Evolutionary conservation across 495 filamentous ascomycete genomes (phyloP).

Genomic region (Aspergillus conjunctus): DNA sequence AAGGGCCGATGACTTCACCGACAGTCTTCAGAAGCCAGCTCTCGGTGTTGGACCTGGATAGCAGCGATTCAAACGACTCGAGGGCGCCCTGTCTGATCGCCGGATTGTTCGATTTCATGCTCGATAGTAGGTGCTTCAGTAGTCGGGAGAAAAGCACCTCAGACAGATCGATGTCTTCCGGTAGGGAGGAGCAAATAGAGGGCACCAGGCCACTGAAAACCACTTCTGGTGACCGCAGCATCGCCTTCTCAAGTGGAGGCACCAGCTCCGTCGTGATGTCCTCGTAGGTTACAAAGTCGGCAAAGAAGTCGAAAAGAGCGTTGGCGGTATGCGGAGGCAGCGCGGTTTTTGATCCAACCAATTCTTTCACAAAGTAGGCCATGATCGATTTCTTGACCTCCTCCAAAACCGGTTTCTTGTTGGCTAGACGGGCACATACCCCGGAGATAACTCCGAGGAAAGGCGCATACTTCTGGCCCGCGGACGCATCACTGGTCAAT

Average conservation of each 20-base stretch:
- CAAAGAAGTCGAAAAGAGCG: conserved; percentile 82
- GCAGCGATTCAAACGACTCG: conserved; percentile 67
- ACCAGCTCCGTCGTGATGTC: conserved; percentile 76
- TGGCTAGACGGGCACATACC: conserved; percentile 70
- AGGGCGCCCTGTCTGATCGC: conserved; percentile 74
- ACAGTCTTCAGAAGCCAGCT: conserved; percentile 61
- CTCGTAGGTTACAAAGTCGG: conserved; percentile 68
- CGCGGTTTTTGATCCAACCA: conserved; percentile 74
- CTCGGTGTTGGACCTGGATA: conserved; percentile 57
- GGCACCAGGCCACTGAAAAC: conserved; percentile 75
- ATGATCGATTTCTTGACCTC: conserved; percentile 69
- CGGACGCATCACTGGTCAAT: conserved; percentile 63
- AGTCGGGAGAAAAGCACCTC: conserved; percentile 66
- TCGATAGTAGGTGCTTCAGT: conserved; percentile 81
- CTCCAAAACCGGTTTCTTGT: conserved; percentile 59
- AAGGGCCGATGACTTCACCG: conserved; percentile 73
- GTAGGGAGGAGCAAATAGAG: conserved; percentile 67
- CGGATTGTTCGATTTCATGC: conserved; percentile 84
- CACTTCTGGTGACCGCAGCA: conserved; percentile 88
- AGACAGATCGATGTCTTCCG: conserved; percentile 73
- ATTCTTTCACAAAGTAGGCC: conserved; percentile 79
- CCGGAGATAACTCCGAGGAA: conserved; percentile 84
- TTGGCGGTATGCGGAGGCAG: conserved; percentile 72
- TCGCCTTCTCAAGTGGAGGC: conserved; percentile 81
- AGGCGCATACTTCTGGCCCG: conserved; percentile 67